These are phyloP conservation scores for Apiotrichum siamense DNA, from an alignment of 1,284 basidiomycete species.

Conservation along the genomic window DNA sequence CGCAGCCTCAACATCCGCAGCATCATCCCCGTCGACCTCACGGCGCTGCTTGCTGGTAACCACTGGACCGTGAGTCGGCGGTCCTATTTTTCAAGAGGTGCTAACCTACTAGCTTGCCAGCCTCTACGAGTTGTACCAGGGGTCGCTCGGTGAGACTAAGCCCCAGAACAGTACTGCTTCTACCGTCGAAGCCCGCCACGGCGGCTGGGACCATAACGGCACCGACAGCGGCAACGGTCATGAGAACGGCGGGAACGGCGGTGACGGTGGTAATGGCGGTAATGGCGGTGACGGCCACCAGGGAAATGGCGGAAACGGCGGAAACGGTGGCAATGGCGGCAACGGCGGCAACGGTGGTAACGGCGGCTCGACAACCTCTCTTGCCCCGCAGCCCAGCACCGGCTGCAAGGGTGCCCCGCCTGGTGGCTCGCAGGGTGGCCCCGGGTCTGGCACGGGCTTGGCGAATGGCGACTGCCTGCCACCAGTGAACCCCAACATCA, in stretches of 20 bases:
- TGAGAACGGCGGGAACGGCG: not conserved
- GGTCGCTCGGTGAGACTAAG: no score
- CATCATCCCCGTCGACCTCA: slow-evolving; percentile 70
- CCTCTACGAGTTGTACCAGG: slow-evolving; percentile 53
- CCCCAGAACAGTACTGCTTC: no score
- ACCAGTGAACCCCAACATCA: not conserved
- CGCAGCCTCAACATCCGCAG: slow-evolving; percentile 65
- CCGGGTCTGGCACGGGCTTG: not conserved
- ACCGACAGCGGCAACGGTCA: not conserved
- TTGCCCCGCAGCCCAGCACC: not conserved
- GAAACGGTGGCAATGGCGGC: not conserved
- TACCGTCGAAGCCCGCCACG: not conserved
- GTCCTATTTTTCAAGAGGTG: no score
- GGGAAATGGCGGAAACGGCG: not conserved
- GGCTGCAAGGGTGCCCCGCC: not conserved
- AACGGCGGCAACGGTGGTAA: not conserved
- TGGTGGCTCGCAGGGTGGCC: not conserved
- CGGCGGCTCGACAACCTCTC: not conserved
- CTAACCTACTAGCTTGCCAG: slow-evolving; percentile 52
- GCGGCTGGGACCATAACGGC: not conserved
- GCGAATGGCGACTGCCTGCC: not conserved
- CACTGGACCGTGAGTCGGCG: slow-evolving; percentile 54
- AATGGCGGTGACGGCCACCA: not conserved
- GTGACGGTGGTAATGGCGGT: no score
- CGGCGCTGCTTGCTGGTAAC: slow-evolving; percentile 63